Base-by-base conservation (phyloP, 495 filamentous ascomycete genomes). In the Lepraria neglecta region DNA sequence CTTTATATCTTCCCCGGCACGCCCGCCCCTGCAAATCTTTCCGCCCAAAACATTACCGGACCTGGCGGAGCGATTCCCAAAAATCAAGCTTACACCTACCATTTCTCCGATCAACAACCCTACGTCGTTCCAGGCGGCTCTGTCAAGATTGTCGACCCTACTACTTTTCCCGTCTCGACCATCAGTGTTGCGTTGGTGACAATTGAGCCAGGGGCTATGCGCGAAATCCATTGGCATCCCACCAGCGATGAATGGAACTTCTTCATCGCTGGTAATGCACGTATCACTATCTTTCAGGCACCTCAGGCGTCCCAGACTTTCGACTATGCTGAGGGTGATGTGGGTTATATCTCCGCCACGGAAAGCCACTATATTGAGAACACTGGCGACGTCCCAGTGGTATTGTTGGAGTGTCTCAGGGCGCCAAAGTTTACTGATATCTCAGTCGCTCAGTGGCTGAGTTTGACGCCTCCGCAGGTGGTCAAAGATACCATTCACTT, bases 211-310 rank as follows among this genome's bases (percentile, higher is more conserved):
- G 87, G 87, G 44, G 86, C 83, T 0, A 81, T 92, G 80, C 81
- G 88, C 4, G 88, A 92, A 68, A 81, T 92, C 46, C 88, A 92
- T 72, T 92, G 88, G 88, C 87, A 90, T 64, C 84, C 86, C 0
- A 79, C 77, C 10, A 82, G 81, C 24, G 87, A 90, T 70, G 87
- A 91, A 66, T 92, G 86, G 87, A 81, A 79, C 2, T 92, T 87
- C 73, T 90, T 91, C 74, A 80, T 90, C 51, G 70, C 79, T 31
- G 88, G 88, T 0, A 76, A 78, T 0, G 88, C 80, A 0, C 79
- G 88, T 4, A 84, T 87, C 15, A 90, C 87, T 0, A 72, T 90
- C 6, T 90, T 83, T 68, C 71, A 75, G 6, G 83, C 87, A 0
- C 79, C 83, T 0, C 68, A 71, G 0, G 69, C 76, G 3, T 80